Evolutionary conservation across 805 yeast genomes (phyloP), one percentile per base, ranked within the genome.

Genomic region (Yarrowia sp.): DNA sequence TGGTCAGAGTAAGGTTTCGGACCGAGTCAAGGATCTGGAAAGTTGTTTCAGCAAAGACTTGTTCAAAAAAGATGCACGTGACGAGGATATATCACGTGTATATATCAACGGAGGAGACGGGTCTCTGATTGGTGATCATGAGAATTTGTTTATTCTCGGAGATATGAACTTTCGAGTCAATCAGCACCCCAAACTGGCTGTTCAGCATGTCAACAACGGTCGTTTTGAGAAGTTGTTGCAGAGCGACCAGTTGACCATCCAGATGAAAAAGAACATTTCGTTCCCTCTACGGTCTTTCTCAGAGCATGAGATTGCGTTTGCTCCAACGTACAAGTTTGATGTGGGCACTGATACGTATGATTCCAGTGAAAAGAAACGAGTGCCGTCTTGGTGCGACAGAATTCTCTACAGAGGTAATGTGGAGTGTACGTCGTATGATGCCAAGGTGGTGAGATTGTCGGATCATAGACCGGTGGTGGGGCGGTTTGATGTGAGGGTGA

Each of bases 321-420:
- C 88, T 8, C 99, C 99, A 6, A 95, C 99, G 0, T 95, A 95
- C 76, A 95, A 95, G 73, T 95, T 88, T 74, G 96, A 95, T 73
- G 88, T 90, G 57, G 96, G 96, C 4, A 88, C 96, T 0, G 84
- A 83, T 53, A 76, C 73, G 2, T 95, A 92, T 73, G 99, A 95
- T 74, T 83, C 96, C 0, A 87, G 96, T 44, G 98, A 93, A 71
- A 95, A 95, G 75, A 87, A 86, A 75, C 83, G 99, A 67, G 86
- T 90, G 11, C 99, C 99, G 0, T 96, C 99, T 0, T 95, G 99
- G 99, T 92, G 98, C 2, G 99, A 95, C 77, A 78, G 99, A 65
- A 86, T 93, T 36, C 75, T 92, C 55, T 86, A 85, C 71, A 78
- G 88, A 31, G 86, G 89, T 14, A 79, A 82, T 10, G 74, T 92